Evolutionary conservation across 129 eudicot genomes (phyloP), one percentile per base, ranked within the genome.

Genomic region (Tagetes patula): DNA sequence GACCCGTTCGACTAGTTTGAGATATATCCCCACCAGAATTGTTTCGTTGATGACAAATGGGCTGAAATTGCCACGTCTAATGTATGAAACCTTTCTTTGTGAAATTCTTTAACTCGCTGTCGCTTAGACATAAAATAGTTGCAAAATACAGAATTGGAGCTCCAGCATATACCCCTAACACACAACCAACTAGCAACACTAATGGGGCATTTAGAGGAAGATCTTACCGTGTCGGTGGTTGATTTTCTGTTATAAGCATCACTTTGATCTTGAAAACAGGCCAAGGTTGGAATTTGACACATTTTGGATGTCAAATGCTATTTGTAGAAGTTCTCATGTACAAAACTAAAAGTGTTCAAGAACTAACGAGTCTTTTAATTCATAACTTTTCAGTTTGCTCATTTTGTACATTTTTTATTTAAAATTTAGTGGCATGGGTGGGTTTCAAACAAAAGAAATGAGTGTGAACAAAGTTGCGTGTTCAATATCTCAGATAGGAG

Each of bases 101-200:
- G 36, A 58, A 60, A 72, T 58, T 45, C 36, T 37, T 73, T 61
- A 3, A 74, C 78, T 48, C 1, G 27, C 14, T 40, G 14, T 47
- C 62, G 32, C 49, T 10, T 48, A 74, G 71, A 62, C 78, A 39
- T 20, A 62, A 48, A 62, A 49, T 62, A n/a, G 78, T 74, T 74
- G 71, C 52, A 8, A 74, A 47, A 63, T 62, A 74, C 41, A 74
- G 52, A 74, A 74, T 74, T 2, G 78, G 78, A 50, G 62, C 71
- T 74, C 70, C 78, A 37, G 14, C 62, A 8, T n/a, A 60, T 45
- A 41, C 48, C 32, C 77, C 45, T 11, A 20, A 20, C 27, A 31
- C 41, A 30, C 78, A 48, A 20, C 31, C 48, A 62, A 3, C 49
- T 30, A 38, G 48, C 62, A 74, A 62, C 50, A 62, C 78, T 0